phyloP scores from a whole-genome alignment of 192 early-diverging fungal species.

The Coemansia sp. region DNA sequence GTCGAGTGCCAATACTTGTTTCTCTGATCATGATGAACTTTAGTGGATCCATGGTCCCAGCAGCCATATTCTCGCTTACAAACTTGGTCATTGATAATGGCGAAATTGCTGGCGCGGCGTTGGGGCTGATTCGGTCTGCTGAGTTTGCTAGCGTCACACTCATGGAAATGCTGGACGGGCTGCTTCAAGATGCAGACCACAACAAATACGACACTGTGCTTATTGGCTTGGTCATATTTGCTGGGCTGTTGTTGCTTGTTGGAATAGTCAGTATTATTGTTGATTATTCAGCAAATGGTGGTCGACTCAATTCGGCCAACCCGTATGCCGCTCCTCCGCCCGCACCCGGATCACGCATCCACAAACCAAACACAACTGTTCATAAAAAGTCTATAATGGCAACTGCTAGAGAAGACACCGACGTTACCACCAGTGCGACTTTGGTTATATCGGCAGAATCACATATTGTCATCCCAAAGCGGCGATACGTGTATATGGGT shows the following conservation, averaged over 20 bases:
- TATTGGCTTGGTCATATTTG: constrained; percentile 44
- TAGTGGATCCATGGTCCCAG: constrained; percentile 43
- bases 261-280: constrained; percentile 20
- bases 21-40: constrained; percentile 45
- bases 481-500: constrained; percentile 42
- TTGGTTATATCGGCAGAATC: not conserved
- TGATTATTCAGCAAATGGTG: constrained; percentile 28
- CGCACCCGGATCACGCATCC: not conserved
- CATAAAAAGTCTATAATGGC: not conserved
- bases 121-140: constrained; percentile 52
- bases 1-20: constrained; percentile 31
- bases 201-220: constrained; percentile 52
- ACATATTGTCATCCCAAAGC: constrained; percentile 15
- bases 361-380: not conserved
- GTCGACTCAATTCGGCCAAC: constrained; percentile 37
- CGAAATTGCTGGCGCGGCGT: constrained; percentile 48
- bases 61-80: constrained; percentile 46
- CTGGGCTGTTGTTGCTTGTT: constrained; percentile 34
- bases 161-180: constrained; percentile 54
- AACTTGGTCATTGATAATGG: constrained; percentile 50
- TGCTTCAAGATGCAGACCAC: constrained; percentile 52
- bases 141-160: constrained; percentile 52
- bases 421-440: not conserved
- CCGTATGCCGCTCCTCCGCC: constrained; percentile 18
- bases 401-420: not conserved